Conservation (phyloP, 345 rosid genomes). For the Firmiana major region DNA sequence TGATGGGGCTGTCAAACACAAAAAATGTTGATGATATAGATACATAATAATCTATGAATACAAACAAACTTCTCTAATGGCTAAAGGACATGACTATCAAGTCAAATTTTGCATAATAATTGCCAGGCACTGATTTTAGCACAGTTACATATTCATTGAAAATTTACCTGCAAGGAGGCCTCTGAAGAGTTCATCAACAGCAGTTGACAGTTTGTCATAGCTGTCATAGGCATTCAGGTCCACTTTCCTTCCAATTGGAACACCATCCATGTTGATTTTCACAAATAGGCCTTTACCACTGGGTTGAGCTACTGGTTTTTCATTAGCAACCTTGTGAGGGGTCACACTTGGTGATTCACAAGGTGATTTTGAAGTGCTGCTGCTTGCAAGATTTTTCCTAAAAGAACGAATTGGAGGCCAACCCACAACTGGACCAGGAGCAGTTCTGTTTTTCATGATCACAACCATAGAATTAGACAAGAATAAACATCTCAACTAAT, state of each 20-base stretch:
- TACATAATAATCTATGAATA: background rate
- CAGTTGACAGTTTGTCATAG: constrained; percentile 72
- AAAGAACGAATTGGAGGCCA: constrained; percentile 97
- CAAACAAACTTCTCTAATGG: background rate
- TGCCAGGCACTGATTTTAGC: background rate
- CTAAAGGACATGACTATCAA: background rate
- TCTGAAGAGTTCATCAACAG: constrained; percentile 95
- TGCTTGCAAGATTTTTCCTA: constrained; percentile 77
- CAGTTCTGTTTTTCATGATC: constrained; percentile 49
- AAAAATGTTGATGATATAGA: background rate
- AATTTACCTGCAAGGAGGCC: constrained; percentile 82
- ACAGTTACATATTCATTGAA: background rate
- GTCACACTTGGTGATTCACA: constrained; percentile 43
- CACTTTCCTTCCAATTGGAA: constrained; percentile 96
- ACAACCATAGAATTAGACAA: constrained; percentile 3
- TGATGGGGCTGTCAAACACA: background rate
- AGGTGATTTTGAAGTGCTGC: constrained; percentile 56
- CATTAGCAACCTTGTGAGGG: constrained; percentile 36
- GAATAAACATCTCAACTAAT: background rate
- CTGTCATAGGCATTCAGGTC: constrained; percentile 75
- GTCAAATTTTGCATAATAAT: background rate
- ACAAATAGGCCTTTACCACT: constrained; percentile 61
- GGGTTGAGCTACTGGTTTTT: constrained; percentile 26
- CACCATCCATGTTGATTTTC: constrained; percentile 97
- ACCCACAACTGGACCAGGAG: constrained; percentile 95